Evolutionary conservation across 2,329 filamentous ascomycete species (phyloP).

Genomic region (Delphinella strobiligena): DNA sequence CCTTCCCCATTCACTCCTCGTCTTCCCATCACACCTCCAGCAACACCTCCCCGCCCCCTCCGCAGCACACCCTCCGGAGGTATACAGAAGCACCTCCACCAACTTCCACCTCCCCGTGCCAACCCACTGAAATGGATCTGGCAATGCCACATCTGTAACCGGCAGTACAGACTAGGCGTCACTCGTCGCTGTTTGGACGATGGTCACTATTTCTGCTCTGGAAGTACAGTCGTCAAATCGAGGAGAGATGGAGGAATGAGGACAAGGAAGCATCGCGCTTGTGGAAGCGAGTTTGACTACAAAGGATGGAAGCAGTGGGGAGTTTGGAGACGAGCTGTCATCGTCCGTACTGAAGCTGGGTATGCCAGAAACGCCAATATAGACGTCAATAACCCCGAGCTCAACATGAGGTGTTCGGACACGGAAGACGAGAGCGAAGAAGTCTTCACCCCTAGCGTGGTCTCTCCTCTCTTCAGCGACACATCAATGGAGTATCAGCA

Average conservation of each 20-base stretch:
- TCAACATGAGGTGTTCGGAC: too few species aligned
- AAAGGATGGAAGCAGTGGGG: slow-evolving; percentile 37
- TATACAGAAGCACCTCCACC: slow-evolving; percentile 9
- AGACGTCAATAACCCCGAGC: slow-evolving; percentile 1
- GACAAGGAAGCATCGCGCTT: slow-evolving; percentile 27
- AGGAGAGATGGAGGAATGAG: slow-evolving; percentile 14
- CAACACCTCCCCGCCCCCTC: slow-evolving; percentile 4
- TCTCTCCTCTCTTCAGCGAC: not conserved
- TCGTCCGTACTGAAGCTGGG: slow-evolving; percentile 14
- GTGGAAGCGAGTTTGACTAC: slow-evolving; percentile 42
- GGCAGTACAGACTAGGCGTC: slow-evolving; percentile 34
- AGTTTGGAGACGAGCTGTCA: slow-evolving; percentile 26
- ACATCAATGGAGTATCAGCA: not conserved
- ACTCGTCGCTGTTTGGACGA: slow-evolving; percentile 43
- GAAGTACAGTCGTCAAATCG: slow-evolving; percentile 24
- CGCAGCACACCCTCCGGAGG: slow-evolving; percentile 13
- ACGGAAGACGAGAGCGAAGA: slow-evolving; percentile 9
- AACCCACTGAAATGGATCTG: slow-evolving; percentile 37
- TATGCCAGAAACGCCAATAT: not conserved
- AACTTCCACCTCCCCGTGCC: slow-evolving; percentile 14
- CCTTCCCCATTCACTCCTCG: slow-evolving; percentile 32
- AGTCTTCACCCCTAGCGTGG: slow-evolving; percentile 1
- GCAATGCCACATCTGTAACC: slow-evolving; percentile 40
- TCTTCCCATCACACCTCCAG: slow-evolving; percentile 11
- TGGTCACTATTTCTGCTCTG: slow-evolving; percentile 42